Base-by-base conservation (phyloP, 1,284 basidiomycete species). In the Leccinum fallax region DNA sequence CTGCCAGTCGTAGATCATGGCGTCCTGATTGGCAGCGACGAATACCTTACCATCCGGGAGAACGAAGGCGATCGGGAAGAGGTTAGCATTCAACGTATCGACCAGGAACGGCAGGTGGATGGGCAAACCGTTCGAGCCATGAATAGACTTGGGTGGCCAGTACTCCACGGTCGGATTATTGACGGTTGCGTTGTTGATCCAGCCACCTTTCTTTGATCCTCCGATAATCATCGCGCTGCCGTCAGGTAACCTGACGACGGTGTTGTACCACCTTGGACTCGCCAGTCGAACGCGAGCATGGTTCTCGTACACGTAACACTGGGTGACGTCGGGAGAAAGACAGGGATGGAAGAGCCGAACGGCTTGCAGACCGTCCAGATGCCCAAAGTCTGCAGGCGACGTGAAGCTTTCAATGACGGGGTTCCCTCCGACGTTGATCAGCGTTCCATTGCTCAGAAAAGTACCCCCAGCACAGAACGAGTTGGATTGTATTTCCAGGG, bases 381-480 rank as follows among this genome's bases (percentile, higher is more conserved):
- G 88, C 34, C 89, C 90, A 72, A 93, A 92, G 69, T 93, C 88
- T 6, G 87, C 85, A 52, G 88, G 71, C 60, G 83, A 80, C 2
- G 89, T 90, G 40, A 80, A 78, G 63, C 79, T 80, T 57, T 82
- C 82, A 16, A 90, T 86, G 48, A 89, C 85, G 11, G 88, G 89
- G 70, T 93, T 92, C 8, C 90, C 91, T 58, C 92, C 90, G 19
- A 92, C 87, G 67, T 85, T 92, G 71, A 92, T 77, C 34, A 93
- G 72, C 0, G 90, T 91, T 2, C 90, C 92, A 66, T 92, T 91
- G 48, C 85, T 74, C 36, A 92, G 75, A 74, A 92, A 93, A 3
- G 85, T 80, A 16, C 93, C 93, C 28, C 90, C 90, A 6, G 93
- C 93, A 71, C 93, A 95, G 77, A 94, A 95, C n/a, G 90, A 93